Base-by-base conservation (phyloP, 2,329 filamentous ascomycete species). In the Ophiostoma sp. region DNA sequence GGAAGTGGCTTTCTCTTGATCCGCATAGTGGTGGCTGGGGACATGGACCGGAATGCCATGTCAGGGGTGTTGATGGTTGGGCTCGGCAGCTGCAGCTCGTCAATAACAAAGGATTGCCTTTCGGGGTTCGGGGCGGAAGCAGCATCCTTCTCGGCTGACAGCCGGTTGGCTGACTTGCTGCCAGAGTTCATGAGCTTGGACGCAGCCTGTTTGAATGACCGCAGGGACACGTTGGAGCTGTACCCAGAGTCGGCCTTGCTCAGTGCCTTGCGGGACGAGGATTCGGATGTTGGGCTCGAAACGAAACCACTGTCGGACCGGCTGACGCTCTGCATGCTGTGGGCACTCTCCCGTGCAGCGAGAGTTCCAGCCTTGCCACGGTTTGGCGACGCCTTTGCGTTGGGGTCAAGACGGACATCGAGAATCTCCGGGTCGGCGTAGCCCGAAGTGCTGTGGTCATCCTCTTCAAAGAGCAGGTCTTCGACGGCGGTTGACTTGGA, bases 191-290 rank as follows among this genome's bases (percentile, higher is more conserved):
- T 75, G n/a, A 78, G 73, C 74, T 81, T 83, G 9, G 79, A 77
- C 3, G 74, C 74, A 2, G 75, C 71, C 28, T 82, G 80, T 71
- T 79, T 82, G n/a, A 87, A 83, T 0, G 88, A 90, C 52, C 86
- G 84, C 22, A 89, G 79, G 15, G 89, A 90, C 4, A 87, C 81
- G 76, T 86, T 89, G 8, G 88, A 90, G 77, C 87, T 87, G 77
- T 90, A 91, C 19, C 88, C 88, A 33, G 88, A 90, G 77, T 90
- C 88, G 52, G 87, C 85, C 75, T 89, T 89, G 42, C 85, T 84
- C n/a, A 88, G 80, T 5, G 85, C 80, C 72, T 83, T 85, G 19
- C 81, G 81, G 0, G 83, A 82, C 0, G 83, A 82, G 17, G 76
- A 79, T 69, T 84, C 82, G 3, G 83, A 84, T 0, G 82, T 82